These are phyloP conservation scores for Xylaria sp. DNA, from an alignment of 2,329 filamentous ascomycete genomes.

Conservation along the genomic window DNA sequence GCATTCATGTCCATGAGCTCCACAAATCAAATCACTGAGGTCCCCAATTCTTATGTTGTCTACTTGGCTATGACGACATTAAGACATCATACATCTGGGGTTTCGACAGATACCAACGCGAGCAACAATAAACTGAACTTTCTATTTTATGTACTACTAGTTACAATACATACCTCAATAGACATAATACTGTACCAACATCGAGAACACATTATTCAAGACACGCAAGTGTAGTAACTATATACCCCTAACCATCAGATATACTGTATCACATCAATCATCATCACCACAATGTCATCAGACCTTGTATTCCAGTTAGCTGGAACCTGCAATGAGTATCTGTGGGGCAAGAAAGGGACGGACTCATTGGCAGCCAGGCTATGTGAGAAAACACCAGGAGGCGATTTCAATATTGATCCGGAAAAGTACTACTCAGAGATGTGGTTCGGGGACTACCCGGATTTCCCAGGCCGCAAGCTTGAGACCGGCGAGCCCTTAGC, in stretches of 20 bases:
- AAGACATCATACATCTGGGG: conserved; percentile 32
- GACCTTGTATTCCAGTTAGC: conserved; percentile 56
- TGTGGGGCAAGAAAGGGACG: conserved; percentile 75
- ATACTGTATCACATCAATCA: neutral
- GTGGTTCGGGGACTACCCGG: conserved; percentile 83
- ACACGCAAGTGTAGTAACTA: neutral
- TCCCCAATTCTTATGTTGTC: neutral
- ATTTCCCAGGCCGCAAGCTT: conserved; percentile 72
- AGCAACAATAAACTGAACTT: neutral
- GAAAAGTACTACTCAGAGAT: conserved; percentile 70
- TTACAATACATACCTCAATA: neutral
- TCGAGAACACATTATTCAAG: neutral
- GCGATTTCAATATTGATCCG: conserved; percentile 71
- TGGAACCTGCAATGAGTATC: conserved; percentile 67
- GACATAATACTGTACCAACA: neutral
- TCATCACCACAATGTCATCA: conserved; percentile 14
- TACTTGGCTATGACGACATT: conserved; percentile 43
- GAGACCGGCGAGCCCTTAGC: conserved; percentile 71
- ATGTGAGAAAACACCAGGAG: conserved; percentile 71
- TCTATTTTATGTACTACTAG: neutral
- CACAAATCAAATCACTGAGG: conserved; percentile 16
- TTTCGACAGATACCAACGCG: neutral
- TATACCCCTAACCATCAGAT: neutral
- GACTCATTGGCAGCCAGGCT: conserved; percentile 73
- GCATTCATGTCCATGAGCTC: neutral